A percentile compares a stretch with the other conserved stretches of the same genome.
These are phyloP conservation scores for Ophiostoma himal-ulmi DNA, from an alignment of 2,329 filamentous ascomycete genomes.

Conservation along the genomic window DNA sequence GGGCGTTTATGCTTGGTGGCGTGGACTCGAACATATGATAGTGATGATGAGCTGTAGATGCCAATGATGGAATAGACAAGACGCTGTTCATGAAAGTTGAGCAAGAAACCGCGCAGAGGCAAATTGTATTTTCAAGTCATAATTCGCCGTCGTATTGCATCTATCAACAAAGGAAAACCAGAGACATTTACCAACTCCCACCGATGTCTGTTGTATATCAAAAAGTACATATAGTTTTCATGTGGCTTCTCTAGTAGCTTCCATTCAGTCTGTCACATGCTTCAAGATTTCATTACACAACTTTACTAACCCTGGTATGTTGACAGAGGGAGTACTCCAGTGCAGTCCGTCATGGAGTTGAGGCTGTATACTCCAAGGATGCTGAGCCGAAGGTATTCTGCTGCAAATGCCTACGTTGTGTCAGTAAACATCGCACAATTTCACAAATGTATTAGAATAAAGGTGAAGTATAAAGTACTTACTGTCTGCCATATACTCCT, in stretches of 20 bases:
- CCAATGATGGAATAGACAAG: background rate
- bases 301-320: background rate
- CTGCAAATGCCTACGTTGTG: conserved; percentile 42
- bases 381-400: conserved; percentile 48
- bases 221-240: background rate
- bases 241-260: background rate
- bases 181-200: too few species aligned
- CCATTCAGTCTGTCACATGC: background rate
- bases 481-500: conserved; percentile 41
- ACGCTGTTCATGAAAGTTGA: background rate
- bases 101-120: too few species aligned
- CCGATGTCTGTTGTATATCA: background rate
- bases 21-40: background rate
- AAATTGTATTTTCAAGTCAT: too few species aligned
- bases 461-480: conserved; percentile 8
- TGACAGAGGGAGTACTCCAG: conserved; percentile 41
- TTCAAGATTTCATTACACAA: background rate
- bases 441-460: background rate
- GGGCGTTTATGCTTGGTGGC: too few species aligned
- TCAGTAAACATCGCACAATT: background rate
- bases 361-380: conserved; percentile 52
- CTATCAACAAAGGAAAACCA: background rate
- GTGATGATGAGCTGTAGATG: background rate
- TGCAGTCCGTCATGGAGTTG: conserved; percentile 51
- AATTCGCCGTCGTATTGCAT: background rate